Base-by-base conservation (phyloP, 1,284 basidiomycete species). In the Ustilago nuda region DNA sequence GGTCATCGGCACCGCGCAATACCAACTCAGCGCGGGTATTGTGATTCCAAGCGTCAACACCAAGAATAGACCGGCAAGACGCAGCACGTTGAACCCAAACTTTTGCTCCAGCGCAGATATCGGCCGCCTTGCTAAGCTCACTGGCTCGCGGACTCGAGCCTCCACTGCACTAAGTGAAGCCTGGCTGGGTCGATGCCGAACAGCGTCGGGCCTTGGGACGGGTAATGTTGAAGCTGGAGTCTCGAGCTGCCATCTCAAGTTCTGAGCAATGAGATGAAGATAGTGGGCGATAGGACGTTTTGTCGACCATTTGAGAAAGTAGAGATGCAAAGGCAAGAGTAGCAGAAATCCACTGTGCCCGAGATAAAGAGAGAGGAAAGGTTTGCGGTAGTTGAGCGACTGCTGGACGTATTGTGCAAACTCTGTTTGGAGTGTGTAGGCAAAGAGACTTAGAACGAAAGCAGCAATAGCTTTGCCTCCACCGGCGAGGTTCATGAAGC, bases 341-440 rank as follows among this genome's bases (percentile, higher is more conserved):
- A 83, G 50, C 2, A 76, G 19, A 53, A 85, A 85, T 39, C 72
- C 71, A 55, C 77, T 80, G 51, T 85, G 84, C 15, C 84, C 84
- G 5, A 85, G 62, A 55, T 80, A 85, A 61, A 80, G 73, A 51
- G 78, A 76, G 11, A 83, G 64, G 36, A 85, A 76, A 8, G 84
- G 84, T 57, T 85, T 85, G 37, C 77, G 65, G 56, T 84, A 85
- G 54, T 75, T 77, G 36, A 84, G 67, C 13, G 64, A 64, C 19
- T 81, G 73, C 56, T 85, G 84, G 8, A 85, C 82, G 43, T 84
- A 81, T 60, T 85, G 84, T 4, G 83, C 84, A 17, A 77, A 80
- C 60, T 85, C 84, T 32, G 84, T 85, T 64, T 85, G 84, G 2
- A 80, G 50, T 0, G 84, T 85, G 41, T 83, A 85, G 15, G 84